Evolutionary conservation across 108 stramenopile species (phyloP).

Genomic region (Skeletonema tropicum): DNA sequence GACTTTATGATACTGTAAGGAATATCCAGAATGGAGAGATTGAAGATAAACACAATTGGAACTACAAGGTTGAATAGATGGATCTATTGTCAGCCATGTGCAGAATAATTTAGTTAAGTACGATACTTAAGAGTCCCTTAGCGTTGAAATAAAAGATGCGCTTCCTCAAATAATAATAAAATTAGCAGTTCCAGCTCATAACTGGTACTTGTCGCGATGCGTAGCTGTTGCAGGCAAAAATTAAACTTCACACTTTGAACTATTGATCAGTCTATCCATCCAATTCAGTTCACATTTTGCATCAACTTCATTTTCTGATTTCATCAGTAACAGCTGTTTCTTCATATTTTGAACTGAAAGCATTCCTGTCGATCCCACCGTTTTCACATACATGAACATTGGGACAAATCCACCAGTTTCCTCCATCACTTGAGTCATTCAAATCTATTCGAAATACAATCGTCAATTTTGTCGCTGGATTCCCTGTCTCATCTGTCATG

Average conservation of each 20-base stretch:
- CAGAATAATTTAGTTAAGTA: not conserved
- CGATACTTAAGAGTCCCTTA: not conserved
- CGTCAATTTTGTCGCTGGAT: constrained; percentile 46
- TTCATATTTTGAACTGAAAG: constrained; percentile 61
- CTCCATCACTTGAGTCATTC: constrained; percentile 61
- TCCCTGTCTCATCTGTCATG: constrained; percentile 17
- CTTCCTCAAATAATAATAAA: not conserved
- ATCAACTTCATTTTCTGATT: constrained; percentile 11
- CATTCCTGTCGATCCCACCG: constrained; percentile 62
- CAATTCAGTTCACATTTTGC: constrained; percentile 7
- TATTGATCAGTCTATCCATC: constrained; percentile 3
- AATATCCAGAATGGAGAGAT: constrained; percentile 93
- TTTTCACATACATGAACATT: constrained; percentile 78
- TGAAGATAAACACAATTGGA: constrained; percentile 95
- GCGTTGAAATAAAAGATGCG: not conserved
- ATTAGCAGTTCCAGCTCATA: not conserved
- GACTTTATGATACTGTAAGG: constrained; percentile 86
- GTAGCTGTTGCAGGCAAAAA: not conserved
- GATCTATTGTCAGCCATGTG: not conserved
- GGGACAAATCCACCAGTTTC: constrained; percentile 65
- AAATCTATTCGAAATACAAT: constrained; percentile 76
- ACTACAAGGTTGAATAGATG: constrained; percentile 55
- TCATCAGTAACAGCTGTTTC: constrained; percentile 34
- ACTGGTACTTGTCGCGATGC: not conserved
- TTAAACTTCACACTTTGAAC: not conserved